phyloP scores from a whole-genome alignment of 2,329 filamentous ascomycete species.

The Decorospora gaudefroyi region DNA sequence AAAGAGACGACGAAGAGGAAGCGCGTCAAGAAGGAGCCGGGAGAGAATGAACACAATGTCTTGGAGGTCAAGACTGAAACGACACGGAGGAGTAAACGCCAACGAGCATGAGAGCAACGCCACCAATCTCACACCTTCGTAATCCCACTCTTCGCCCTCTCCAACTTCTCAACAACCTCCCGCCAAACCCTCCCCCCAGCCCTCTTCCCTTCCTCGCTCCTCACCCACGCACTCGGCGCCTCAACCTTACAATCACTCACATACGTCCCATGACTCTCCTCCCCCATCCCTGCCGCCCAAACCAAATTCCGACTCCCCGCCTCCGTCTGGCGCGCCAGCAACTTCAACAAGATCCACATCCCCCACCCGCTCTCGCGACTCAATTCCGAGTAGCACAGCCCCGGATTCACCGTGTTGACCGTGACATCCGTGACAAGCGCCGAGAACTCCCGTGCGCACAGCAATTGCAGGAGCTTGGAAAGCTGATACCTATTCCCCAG shows the following conservation, averaged over 20 bases:
- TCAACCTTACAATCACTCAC: constrained; percentile 43
- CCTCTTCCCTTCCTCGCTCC: constrained; percentile 44
- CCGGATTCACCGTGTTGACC: constrained; percentile 43
- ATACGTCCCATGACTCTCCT: constrained; percentile 50
- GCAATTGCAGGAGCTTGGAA: constrained; percentile 43
- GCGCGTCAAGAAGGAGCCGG: constrained; percentile 8
- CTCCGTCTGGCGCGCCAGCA: constrained; percentile 47
- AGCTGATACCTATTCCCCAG: constrained; percentile 31
- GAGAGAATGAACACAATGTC: neutral
- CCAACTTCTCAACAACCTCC: constrained; percentile 48
- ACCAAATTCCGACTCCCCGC: constrained; percentile 51
- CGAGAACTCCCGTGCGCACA: constrained; percentile 31
- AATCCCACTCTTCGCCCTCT: constrained; percentile 43
- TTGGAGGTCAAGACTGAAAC: constrained; percentile 4
- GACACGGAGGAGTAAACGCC: constrained; percentile 9
- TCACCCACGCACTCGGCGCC: constrained; percentile 40
- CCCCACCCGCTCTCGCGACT: constrained; percentile 18
- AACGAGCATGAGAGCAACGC: too few species aligned
- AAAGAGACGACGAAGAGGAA: constrained; percentile 29
- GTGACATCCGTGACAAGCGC: constrained; percentile 29
- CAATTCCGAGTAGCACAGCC: constrained; percentile 40
- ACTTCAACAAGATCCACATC: constrained; percentile 19
- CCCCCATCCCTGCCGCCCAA: constrained; percentile 43
- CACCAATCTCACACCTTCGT: constrained; percentile 18
- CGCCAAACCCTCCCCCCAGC: constrained; percentile 48